Evolutionary conservation across 345 rosid genomes (phyloP), one percentile per base, ranked within the genome.

Genomic region (Pistacia atlantica): DNA sequence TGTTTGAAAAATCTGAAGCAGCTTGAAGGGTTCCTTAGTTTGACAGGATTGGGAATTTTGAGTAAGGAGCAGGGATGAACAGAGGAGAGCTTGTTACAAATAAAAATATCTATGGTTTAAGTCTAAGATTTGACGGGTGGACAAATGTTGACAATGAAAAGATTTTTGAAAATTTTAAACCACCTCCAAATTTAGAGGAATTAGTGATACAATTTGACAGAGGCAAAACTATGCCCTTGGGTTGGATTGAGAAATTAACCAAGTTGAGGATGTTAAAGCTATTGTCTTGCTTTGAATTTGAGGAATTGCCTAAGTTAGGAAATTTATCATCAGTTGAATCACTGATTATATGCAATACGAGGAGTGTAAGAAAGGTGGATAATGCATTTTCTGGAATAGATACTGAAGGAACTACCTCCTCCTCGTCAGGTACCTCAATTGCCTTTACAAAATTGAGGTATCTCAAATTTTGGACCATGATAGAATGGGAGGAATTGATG

Each of bases 1-100:
- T 65, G 68, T n/a, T 59, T 65, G 56, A 35, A 35, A 22, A 69
- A 64, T 12, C 54, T 80, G 63, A n/a, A 58, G 5, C 8, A 69
- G 22, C 79, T 80, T 61, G 2, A 9, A 42, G 8, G 46, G 46
- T 5, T 1, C 8, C 46, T 42, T 42, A 42, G 2, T 4, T n/a
- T 77, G 13, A 18, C 16, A 1, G 37, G 61, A 0, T 33, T 76
- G 51, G 75, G 62, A 48, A 10, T 58, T 11, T 1, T 25, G 45
- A 20, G 22, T 0, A 61, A 73, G 33, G 60, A 31, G 0, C 12
- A 31, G 12, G 77, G 55, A 60, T 46, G 0, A 33, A 22, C 11
- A 35, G 51, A 35, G 82, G 64, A 28, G 11, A 61, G 17, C 55
- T 79, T 13, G 10, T 11, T 1, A 2, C 1, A 18, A 17, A 38